Evolutionary conservation across 108 stramenopile genomes (phyloP), one percentile per base, ranked within the genome.

Genomic region (Heterococcus sp.): DNA sequence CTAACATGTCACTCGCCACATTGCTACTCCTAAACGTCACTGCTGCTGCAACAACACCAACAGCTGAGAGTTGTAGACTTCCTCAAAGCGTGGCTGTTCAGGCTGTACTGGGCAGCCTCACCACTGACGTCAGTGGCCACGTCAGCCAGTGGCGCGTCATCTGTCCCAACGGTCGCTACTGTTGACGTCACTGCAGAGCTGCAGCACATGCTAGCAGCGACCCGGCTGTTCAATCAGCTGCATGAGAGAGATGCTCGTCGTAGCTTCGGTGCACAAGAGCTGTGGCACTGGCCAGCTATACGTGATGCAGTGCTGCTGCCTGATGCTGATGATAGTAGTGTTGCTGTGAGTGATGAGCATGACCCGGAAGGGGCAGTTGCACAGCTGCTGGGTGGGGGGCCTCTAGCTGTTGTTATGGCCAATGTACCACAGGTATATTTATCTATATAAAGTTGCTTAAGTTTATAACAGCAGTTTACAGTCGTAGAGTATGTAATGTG

Each of bases 11-110:
- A n/a, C n/a, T n/a, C n/a, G n/a, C n/a, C n/a, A n/a, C n/a, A n/a
- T n/a, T n/a, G n/a, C n/a, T n/a, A n/a, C n/a, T n/a, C n/a, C n/a
- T n/a, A n/a, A n/a, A n/a, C 21, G 33, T 35, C 27, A 35, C 68
- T 35, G 33, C 68, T 27, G 33, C 68, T 35, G 26, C 35, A 35
- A 33, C 35, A 33, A 33, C 68, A 1, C n/a, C 72, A 40, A 1
- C 38, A 76, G 68, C 68, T 76, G n/a, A n/a, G n/a, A n/a, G n/a
- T n/a, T 3, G 76, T 38, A 21, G 68, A 39, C 36, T 76, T 76
- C 68, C 76, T 76, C 36, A 76, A 76, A 46, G n/a, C 68, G 26
- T 76, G 76, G 76, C 76, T 76, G 21, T 3, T 36, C 65, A 76
- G 76, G 76, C 32, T 76, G 4, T 76, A 76, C 69, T 76, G 68